These are phyloP conservation scores for Eimeria acervulina DNA, from an alignment of 169 alveolate species.

Conservation along the genomic window DNA sequence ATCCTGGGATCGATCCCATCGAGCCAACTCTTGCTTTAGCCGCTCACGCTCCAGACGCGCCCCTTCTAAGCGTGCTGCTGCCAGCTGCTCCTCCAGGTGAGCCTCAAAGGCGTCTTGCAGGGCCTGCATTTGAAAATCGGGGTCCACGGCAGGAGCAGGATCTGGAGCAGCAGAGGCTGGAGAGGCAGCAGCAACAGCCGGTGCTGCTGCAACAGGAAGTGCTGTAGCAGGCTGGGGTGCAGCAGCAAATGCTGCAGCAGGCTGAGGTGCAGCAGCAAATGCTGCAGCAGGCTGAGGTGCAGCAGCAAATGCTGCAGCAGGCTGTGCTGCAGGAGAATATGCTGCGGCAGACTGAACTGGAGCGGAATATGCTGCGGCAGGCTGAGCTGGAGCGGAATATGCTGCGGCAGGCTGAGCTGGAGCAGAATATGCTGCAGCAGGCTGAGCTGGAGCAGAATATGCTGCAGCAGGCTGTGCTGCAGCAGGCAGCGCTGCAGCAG, in stretches of 20 bases:
- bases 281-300: neutral
- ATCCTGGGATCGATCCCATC: neutral
- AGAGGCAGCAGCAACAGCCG: neutral
- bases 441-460: no score
- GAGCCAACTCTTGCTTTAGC: neutral
- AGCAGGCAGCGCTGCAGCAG: neutral
- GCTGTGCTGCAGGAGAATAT: neutral
- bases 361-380: neutral
- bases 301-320: no score
- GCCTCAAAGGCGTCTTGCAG: constrained; percentile 47
- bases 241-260: neutral
- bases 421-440: no score
- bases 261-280: neutral
- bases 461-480: no score
- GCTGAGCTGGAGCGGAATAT: neutral
- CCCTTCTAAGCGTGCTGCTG: constrained; percentile 25
- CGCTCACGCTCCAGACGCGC: constrained; percentile 58
- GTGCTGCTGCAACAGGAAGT: neutral
- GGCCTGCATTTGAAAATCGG: neutral
- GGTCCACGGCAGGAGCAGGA: neutral
- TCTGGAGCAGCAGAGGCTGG: neutral
- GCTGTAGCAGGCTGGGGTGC: neutral
- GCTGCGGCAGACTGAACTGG: neutral
- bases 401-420: neutral
- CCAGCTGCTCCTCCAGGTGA: constrained; percentile 29